These are phyloP conservation scores for Debaryomyces hansenii DNA, from an alignment of 805 yeast genomes.

Conservation along the genomic window DNA sequence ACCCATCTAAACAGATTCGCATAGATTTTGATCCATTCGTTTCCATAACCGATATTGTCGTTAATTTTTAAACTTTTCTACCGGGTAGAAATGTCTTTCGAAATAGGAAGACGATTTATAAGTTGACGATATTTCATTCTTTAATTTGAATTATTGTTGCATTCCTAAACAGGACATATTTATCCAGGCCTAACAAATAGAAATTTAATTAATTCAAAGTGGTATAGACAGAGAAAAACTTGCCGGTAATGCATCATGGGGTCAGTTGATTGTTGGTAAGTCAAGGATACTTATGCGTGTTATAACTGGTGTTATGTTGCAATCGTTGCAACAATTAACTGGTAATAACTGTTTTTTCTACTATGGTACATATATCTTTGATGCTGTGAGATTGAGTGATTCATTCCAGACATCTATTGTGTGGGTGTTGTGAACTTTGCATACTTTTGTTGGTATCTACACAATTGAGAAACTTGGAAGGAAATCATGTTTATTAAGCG, in stretches of 20 bases:
- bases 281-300: slow-evolving; percentile 61
- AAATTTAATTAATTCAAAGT: slow-evolving; percentile 53
- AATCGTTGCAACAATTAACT: slow-evolving; percentile 56
- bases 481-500: slow-evolving; percentile 42
- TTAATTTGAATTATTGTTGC: too few species aligned
- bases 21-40: too few species aligned
- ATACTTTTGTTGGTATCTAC: slow-evolving; percentile 49
- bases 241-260: slow-evolving; percentile 68
- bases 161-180: too few species aligned
- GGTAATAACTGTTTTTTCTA: slow-evolving; percentile 65
- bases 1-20: too few species aligned
- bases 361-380: slow-evolving; percentile 56
- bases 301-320: slow-evolving; percentile 55
- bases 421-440: slow-evolving; percentile 53
- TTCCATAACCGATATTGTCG: too few species aligned
- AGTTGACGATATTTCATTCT: too few species aligned
- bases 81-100: too few species aligned
- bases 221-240: slow-evolving; percentile 59
- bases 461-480: slow-evolving; percentile 53
- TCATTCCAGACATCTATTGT: slow-evolving; percentile 56
- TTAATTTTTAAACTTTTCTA: too few species aligned
- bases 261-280: slow-evolving; percentile 58
- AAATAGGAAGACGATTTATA: too few species aligned
- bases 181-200: too few species aligned
- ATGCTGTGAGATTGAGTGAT: slow-evolving; percentile 47